A percentile compares a stretch with the other conserved stretches of the same genome.
Evolutionary conservation across 257 asterid species (phyloP).

Genomic region (Thymus mandschuricus): DNA sequence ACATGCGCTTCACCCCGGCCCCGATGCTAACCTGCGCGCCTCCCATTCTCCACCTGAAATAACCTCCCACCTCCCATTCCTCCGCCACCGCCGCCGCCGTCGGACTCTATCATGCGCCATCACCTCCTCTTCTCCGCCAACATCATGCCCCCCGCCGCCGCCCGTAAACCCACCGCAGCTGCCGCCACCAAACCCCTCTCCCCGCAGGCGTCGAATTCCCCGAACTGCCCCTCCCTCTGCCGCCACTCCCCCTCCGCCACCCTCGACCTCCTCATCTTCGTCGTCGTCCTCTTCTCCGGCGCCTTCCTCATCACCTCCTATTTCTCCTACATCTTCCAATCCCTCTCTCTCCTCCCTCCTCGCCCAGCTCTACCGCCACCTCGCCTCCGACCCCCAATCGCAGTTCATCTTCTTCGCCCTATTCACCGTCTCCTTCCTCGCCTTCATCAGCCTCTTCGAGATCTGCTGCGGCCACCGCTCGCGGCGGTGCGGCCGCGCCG

Average conservation of each 20-base stretch:
- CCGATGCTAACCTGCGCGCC: constrained; percentile 34
- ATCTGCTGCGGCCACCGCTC: constrained; percentile 69
- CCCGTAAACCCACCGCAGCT: constrained; percentile 29
- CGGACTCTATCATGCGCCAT: constrained; percentile 36
- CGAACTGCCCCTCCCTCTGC: constrained; percentile 56
- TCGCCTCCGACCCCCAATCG: constrained; percentile 41
- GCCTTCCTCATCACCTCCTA: constrained; percentile 67
- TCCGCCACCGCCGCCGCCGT: constrained; percentile 23
- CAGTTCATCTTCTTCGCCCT: constrained; percentile 49
- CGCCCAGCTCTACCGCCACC: constrained; percentile 35
- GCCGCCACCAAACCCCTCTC: constrained; percentile 14
- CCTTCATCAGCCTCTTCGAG: constrained; percentile 41
- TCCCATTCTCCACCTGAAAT: constrained; percentile 32
- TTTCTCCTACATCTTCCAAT: constrained; percentile 68
- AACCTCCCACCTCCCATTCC: constrained; percentile 6
- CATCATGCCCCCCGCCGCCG: constrained; percentile 33
- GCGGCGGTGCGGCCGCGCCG: constrained; percentile 63
- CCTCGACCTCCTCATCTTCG: constrained; percentile 79
- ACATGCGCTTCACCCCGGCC: constrained; percentile 29
- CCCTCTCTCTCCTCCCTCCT: constrained; percentile 48
- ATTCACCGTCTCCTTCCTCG: constrained; percentile 42
- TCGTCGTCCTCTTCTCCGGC: constrained; percentile 79
- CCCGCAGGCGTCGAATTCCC: constrained; percentile 31
- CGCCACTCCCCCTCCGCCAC: constrained; percentile 82
- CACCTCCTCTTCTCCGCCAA: constrained; percentile 32